Conservation (phyloP, 2,329 filamentous ascomycete genomes). For the Bipolaris gigantea region DNA sequence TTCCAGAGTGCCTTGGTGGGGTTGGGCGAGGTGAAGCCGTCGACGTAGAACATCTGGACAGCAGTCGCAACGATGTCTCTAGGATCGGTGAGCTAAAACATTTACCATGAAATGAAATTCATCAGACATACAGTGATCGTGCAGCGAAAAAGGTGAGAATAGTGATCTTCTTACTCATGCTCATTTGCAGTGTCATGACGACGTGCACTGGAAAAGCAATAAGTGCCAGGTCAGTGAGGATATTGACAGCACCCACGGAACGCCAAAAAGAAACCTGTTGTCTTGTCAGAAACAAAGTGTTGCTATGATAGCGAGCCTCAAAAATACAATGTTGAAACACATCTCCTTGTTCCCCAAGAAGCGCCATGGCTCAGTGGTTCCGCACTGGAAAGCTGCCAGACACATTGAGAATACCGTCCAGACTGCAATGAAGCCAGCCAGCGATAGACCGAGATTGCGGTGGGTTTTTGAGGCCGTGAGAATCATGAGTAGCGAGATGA, state of each 20-base stretch:
- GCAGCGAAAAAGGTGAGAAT: constrained; percentile 41
- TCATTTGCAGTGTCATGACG: constrained; percentile 42
- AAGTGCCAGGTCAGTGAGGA: constrained; percentile 39
- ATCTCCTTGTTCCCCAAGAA: constrained; percentile 14
- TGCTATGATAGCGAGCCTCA: not conserved
- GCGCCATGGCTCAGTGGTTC: constrained; percentile 33
- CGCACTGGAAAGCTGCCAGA: constrained; percentile 38
- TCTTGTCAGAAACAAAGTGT: not conserved
- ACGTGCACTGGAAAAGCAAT: constrained; percentile 41
- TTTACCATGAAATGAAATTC: too few relatives aligned
- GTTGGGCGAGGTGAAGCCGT: constrained; percentile 30
- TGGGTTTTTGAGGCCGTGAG: constrained; percentile 37
- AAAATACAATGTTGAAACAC: constrained; percentile 34
- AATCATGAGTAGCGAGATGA: constrained; percentile 42
- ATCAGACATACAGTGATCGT: constrained; percentile 30
- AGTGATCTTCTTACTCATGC: constrained; percentile 36
- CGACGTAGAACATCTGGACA: constrained; percentile 37
- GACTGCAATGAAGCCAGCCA: constrained; percentile 33
- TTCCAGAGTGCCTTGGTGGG: constrained; percentile 39
- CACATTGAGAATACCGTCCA: constrained; percentile 37
- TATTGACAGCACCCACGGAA: constrained; percentile 35
- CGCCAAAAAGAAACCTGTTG: constrained; percentile 37
- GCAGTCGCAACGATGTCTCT: constrained; percentile 41
- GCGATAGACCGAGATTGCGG: constrained; percentile 28
- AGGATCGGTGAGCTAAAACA: not conserved